Base-by-base conservation (phyloP, 768 basidiomycete species). In the Fomitopsis serialis region DNA sequence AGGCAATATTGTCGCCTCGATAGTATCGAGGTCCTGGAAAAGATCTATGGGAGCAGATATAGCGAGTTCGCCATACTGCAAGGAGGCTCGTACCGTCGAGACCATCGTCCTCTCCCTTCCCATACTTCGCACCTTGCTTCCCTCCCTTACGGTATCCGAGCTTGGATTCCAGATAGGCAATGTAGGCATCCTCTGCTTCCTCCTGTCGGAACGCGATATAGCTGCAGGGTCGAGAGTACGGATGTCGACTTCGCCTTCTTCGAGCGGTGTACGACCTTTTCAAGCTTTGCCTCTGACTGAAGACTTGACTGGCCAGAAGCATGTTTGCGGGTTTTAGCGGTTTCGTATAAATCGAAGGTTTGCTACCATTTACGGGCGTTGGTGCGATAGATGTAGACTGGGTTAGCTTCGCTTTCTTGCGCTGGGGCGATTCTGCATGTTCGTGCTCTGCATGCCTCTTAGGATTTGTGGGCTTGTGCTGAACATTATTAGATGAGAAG, bases 121-220 rank as follows among this genome's bases (percentile, higher is more conserved):
- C 63, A 46, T 67, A 77, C 57, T 77, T 76, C 49, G 73, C 70
- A 53, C 73, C 68, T 43, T 71, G 66, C 50, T 65, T 66, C 15
- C 63, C 63, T 1, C 53, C 64, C 53, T 77, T 71, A 34, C 67
- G 48, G 60, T 84, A 74, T 2, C 89, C 84, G 17, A 97, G 77
- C 66, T 85, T 87, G 0, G 78, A 73, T 67, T 98, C 95, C 11
- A 97, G 71, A 69, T 88, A 85, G 0, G 83, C 78, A 42, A 98
- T 97, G 63, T 95, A 92, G 0, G 78, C 77, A 62, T 95, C 93
- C 60, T 98, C 95, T 32, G 87, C 78, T 27, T 74, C 69, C 55
- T 90, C 80, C 53, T 71, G 69, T 29, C 65, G 72, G 68, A 68
- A 23, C 67, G 72, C 23, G 70, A 59, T 1, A 51, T 23, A 2